Base-by-base conservation (phyloP, 176 grass and related monocot species). In the Ampelocalamus luodianensis region DNA sequence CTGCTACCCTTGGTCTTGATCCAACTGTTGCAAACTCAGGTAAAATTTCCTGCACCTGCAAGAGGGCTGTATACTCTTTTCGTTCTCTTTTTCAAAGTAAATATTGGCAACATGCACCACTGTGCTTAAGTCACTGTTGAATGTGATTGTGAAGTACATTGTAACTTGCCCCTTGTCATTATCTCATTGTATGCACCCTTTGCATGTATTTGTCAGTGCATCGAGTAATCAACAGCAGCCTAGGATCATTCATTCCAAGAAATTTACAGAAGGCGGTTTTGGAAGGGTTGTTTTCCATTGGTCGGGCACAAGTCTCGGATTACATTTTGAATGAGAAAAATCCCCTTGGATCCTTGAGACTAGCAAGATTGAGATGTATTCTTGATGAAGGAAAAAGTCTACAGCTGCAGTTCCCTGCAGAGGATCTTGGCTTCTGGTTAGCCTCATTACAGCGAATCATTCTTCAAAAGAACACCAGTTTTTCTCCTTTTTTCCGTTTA, bases 341-440 rank as follows among this genome's bases (percentile, higher is more conserved):
- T 12, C 96, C 93, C 3, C 13, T 98, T 15, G 96, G 96, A 22
- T 87, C 87, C 51, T 87, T 85, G 65, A 90, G 93, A 65, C 71
- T 95, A 29, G 83, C 79, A 82, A 95, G 89, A 83, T 51, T 98
- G 65, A 95, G 86, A 82, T 93, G 76, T 65, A 94, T 98, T 85
- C 86, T 98, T 83, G 89, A 92, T 80, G 93, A 95, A 90, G 96
- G 96, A 24, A 93, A 95, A 83, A 98, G 93, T 68, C 90, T 98
- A 22, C 93, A 95, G 71, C 89, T 98, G n/a, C 93, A 98, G 70
- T 98, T 98, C 81, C 96, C 93, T 77, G 91, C 93, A 39, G 93
- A 98, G 74, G 96, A 95, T 91, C 96, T 98, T 81, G 96, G 93
- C n/a, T 98, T 98, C 75, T 53, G 86, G 96, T 98, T 61, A 88